phyloP scores from a whole-genome alignment of 345 rosid species.

The Toxicodendron radicans region DNA sequence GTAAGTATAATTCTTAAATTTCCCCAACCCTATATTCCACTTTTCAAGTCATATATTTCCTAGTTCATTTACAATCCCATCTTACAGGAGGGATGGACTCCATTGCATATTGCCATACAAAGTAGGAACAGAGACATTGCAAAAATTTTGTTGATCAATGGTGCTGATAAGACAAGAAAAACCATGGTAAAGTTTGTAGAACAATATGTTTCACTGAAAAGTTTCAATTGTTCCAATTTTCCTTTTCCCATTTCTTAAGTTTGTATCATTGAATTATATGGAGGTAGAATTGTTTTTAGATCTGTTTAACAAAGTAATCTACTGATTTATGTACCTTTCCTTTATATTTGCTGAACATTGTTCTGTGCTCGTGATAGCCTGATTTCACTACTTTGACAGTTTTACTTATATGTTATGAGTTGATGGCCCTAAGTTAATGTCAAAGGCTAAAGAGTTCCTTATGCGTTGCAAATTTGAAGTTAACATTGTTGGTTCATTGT shows the following conservation, averaged over 20 bases:
- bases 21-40: not conserved
- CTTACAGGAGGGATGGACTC: slow-evolving; percentile 94
- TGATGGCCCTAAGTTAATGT: not conserved
- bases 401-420: not conserved
- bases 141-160: slow-evolving; percentile 70
- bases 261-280: not conserved
- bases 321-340: not conserved
- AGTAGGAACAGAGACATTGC: slow-evolving; percentile 75
- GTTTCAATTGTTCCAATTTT: not conserved
- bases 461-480: not conserved
- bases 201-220: not conserved
- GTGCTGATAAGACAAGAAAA: slow-evolving; percentile 85
- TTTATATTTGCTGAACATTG: not conserved
- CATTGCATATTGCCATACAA: slow-evolving; percentile 84
- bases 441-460: not conserved
- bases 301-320: not conserved
- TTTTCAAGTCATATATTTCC: slow-evolving; percentile 15
- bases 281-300: not conserved
- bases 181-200: slow-evolving; percentile 48
- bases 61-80: slow-evolving; percentile 9
- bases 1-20: slow-evolving; percentile 34
- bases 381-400: not conserved
- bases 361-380: not conserved
- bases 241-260: not conserved
- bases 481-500: slow-evolving; percentile 7